Base-by-base conservation (phyloP, 768 basidiomycete species). In the Inosperma sp. region DNA sequence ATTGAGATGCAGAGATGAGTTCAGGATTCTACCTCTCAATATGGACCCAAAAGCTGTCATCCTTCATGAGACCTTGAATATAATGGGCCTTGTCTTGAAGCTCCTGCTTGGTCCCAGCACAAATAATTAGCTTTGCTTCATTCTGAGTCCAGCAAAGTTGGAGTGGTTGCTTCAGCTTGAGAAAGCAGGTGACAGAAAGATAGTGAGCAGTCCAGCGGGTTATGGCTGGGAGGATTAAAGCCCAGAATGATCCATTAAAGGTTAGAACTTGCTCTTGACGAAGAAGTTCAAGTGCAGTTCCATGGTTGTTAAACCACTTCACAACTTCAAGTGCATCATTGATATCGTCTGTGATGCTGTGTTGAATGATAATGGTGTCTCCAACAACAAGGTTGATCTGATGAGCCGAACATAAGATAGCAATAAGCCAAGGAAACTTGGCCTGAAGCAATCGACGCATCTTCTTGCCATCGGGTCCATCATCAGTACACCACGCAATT, bases 231-330 rank as follows among this genome's bases (percentile, higher is more conserved):
- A 58, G 57, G 29, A 71, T 51, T 9, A 70, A 52, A 23, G 62
- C 57, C 4, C 58, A 35, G 7, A 30, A 7, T 30, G 57, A 56
- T 16, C 43, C 31, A 13, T 54, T 49, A n/a, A 29, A 19, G 5
- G 33, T 36, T 5, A 41, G 25, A 13, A 19, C 16, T 48, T 67
- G 68, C 41, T 69, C 62, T 4, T 53, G 29, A 30, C 41, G 37
- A 14, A 70, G 55, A 2, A 66, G 19, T 14, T 48, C 65, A 7
- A 68, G 58, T 1, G 65, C 64, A 17, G 50, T 37, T 7, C 57
- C 53, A 36, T 71, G 68, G 37, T 59, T 61, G 42, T 65, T 65
- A 35, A 70, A 61, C 69, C 70, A 72, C 25, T 65, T 68, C 33
- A 63, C 48, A 7, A 63, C 33, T 22, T 53, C 53, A 5, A 36